Conservation (phyloP, 495 filamentous ascomycete species). For the Beverwykella pulmonaria region DNA sequence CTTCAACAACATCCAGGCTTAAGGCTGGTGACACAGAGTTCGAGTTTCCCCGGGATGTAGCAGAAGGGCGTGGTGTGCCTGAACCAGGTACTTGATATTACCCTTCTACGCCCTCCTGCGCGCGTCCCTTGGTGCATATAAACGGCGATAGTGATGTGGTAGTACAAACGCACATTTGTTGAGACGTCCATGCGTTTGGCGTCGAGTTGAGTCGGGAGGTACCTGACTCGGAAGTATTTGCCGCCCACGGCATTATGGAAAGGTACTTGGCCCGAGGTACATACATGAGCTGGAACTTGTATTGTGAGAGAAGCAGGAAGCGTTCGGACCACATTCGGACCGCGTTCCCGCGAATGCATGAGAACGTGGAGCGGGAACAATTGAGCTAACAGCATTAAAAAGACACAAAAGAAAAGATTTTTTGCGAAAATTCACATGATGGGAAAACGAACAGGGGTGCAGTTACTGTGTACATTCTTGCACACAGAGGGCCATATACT, state of each 20-base stretch:
- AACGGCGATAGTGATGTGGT: background rate
- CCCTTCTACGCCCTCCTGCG: background rate
- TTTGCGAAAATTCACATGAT: constrained; percentile 15
- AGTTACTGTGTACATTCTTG: no score
- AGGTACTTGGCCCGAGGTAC: constrained; percentile 26
- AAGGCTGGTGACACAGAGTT: background rate
- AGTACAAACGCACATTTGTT: background rate
- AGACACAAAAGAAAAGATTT: background rate
- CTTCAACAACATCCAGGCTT: no score
- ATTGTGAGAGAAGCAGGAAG: background rate
- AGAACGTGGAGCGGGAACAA: background rate
- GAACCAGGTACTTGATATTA: constrained; percentile 6
- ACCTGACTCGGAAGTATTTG: constrained; percentile 20
- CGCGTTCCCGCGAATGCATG: constrained; percentile 16
- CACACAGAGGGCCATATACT: background rate
- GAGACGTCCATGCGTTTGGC: background rate
- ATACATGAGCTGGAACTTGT: constrained; percentile 2
- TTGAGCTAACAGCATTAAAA: background rate
- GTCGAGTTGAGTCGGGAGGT: constrained; percentile 4
- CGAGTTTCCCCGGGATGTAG: background rate
- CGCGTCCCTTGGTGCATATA: background rate
- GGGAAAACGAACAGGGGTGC: constrained; percentile 13
- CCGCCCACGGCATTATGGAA: background rate
- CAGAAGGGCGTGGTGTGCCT: background rate
- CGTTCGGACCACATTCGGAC: constrained; percentile 16